phyloP scores from a whole-genome alignment of 2,329 filamentous ascomycete genomes.

The Microdochium trichocladiopsis region DNA sequence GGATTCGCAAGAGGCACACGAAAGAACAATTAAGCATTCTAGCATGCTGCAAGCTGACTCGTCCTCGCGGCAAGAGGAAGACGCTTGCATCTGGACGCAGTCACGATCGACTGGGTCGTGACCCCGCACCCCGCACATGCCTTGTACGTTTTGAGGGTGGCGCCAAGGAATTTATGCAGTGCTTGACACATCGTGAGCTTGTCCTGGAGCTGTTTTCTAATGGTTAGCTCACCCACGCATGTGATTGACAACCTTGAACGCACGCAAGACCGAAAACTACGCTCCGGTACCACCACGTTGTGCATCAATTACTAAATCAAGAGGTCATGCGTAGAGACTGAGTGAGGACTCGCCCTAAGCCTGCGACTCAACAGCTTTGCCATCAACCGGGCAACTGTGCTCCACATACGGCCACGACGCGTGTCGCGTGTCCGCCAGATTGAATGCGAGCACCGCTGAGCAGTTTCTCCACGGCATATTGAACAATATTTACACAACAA shows the following conservation, averaged over 20 bases:
- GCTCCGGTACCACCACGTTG: neutral
- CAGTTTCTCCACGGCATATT: too few relatives aligned
- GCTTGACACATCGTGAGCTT: neutral
- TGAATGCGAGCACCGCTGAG: too few relatives aligned
- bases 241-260: neutral
- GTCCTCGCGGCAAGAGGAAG: neutral
- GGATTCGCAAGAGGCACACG: too few relatives aligned
- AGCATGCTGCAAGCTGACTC: neutral
- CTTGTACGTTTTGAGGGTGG: neutral
- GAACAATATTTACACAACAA: neutral
- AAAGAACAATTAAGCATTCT: slow-evolving; percentile 1
- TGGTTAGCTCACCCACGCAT: neutral
- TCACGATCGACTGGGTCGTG: neutral
- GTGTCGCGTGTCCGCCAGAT: too few relatives aligned
- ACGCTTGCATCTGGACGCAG: neutral
- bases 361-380: too few relatives aligned
- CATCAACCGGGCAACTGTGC: too few relatives aligned
- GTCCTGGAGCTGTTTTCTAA: neutral
- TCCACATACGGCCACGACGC: too few relatives aligned
- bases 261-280: neutral
- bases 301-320: neutral
- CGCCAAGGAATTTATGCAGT: neutral
- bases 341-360: too few relatives aligned
- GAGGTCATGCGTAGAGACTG: neutral
- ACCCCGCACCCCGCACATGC: neutral